phyloP scores from a whole-genome alignment of 345 rosid genomes.

The Adansonia digitata region DNA sequence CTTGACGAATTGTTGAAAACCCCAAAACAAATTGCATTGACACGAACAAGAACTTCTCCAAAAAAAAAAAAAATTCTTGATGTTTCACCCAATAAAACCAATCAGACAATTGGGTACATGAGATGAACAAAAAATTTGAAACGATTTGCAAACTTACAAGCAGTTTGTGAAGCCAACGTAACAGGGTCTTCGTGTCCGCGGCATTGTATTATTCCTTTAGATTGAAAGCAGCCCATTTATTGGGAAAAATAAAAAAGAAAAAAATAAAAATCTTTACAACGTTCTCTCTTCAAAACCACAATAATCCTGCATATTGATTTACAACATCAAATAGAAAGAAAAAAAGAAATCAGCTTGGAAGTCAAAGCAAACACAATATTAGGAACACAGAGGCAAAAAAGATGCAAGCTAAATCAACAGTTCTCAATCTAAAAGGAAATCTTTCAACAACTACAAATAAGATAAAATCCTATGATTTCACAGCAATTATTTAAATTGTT shows the following conservation, averaged over 20 bases:
- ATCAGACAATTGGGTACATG: neutral
- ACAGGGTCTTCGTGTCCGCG: constrained; percentile 90
- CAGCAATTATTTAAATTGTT: neutral
- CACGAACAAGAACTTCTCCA: neutral
- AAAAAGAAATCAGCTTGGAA: neutral
- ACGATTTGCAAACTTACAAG: constrained; percentile 49
- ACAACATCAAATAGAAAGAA: neutral
- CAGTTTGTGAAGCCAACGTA: constrained; percentile 81
- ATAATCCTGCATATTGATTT: constrained; percentile 15
- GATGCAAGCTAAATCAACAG: neutral
- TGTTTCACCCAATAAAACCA: neutral
- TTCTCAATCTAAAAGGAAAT: neutral
- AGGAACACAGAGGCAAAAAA: neutral
- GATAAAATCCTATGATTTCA: neutral
- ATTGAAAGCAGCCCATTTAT: constrained; percentile 97
- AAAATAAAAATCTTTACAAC: constrained; percentile 12
- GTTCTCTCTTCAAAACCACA: constrained; percentile 19
- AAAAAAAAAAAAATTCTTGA: neutral
- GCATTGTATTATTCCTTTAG: constrained; percentile 55
- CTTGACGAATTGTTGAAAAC: neutral
- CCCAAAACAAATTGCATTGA: neutral
- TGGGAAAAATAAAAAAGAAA: neutral
- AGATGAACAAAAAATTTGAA: neutral
- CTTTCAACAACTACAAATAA: neutral
- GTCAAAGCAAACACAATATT: neutral